Evolutionary conservation across 1,139 yeast species (phyloP), one percentile per base, ranked within the genome.

Genomic region (Kurtzmaniella quercitrusa): DNA sequence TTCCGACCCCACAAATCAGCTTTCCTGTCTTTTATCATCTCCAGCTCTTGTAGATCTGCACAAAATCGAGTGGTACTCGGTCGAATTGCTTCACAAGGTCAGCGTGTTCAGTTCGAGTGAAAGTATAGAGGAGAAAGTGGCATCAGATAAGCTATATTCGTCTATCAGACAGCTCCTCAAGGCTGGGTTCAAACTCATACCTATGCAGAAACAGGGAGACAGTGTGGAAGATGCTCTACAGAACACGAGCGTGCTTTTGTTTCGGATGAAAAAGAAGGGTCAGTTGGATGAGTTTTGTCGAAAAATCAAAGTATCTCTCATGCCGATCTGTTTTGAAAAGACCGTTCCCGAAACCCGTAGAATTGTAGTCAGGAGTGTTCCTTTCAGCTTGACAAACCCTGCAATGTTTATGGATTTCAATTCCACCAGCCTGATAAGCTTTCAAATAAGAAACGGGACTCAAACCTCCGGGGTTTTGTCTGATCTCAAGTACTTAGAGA

Each of bases 331-430:
- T 8, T 38, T 41, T 34, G 17, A 29, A 15, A 14, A 31, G 10
- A 21, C 24, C 10, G 14, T 10, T 11, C 31, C 31, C 4, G 14
- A 10, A 27, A 9, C 18, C 3, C n/a, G 3, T 17, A 33, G 16
- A 14, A 41, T 74, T 1, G 43, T 46, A 1, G 59, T 75, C 4
- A 60, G 62, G 18, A 66, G 77, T 9, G 70, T 65, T 42, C 89
- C 90, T 0, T 83, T 82, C 59, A 79, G 74, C 43, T 61, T 79
- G 42, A 79, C 83, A 11, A 82, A 80, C 57, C 77, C 80, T 2
- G 71, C 81, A 0, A 55, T 81, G 18, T 83, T 83, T 53, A 60
- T 76, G 19, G 70, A 72, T 37, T 81, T 77, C 52, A 48, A 55
- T 15, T 60, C 78, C 4, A 54, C 59, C 12, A 87, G 86, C 0